Conservation (phyloP, 1,284 basidiomycete genomes). For the Cutaneotrichosporon dermatis region DNA sequence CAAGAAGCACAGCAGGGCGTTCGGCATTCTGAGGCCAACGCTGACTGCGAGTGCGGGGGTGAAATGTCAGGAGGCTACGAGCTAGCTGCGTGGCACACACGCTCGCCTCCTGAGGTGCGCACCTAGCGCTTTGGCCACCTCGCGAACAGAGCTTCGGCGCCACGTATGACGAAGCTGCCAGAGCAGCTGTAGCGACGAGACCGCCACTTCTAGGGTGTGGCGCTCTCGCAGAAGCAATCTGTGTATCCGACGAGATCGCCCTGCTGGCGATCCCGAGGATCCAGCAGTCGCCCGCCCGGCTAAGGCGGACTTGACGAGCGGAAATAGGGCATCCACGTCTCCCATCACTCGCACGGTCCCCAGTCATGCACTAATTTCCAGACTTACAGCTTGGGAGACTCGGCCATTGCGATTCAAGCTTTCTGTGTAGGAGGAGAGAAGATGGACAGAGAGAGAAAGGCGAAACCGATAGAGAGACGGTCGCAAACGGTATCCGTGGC, state of each 20-base stretch:
- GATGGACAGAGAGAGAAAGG: not conserved
- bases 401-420: conserved; percentile 1
- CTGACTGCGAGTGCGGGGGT: too few species aligned
- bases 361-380: not conserved
- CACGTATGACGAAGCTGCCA: not conserved
- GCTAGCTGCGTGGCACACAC: not conserved
- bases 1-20: not conserved
- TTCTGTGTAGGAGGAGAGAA: not conserved
- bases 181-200: not conserved
- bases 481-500: not conserved
- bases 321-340: too few species aligned
- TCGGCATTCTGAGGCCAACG: not conserved
- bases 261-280: too few species aligned
- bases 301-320: too few species aligned
- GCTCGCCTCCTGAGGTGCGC: not conserved
- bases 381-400: conserved; percentile 3
- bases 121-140: not conserved
- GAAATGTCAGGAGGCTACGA: not conserved
- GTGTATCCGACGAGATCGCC: not conserved
- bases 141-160: not conserved
- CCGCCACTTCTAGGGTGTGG: too few species aligned
- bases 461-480: not conserved
- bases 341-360: too few species aligned
- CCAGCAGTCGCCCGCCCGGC: too few species aligned
- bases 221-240: not conserved